A percentile compares a stretch with the other conserved stretches of the same genome.
Conservation (phyloP, 495 filamentous ascomycete genomes). For the Hypoxylon cercidicola region DNA sequence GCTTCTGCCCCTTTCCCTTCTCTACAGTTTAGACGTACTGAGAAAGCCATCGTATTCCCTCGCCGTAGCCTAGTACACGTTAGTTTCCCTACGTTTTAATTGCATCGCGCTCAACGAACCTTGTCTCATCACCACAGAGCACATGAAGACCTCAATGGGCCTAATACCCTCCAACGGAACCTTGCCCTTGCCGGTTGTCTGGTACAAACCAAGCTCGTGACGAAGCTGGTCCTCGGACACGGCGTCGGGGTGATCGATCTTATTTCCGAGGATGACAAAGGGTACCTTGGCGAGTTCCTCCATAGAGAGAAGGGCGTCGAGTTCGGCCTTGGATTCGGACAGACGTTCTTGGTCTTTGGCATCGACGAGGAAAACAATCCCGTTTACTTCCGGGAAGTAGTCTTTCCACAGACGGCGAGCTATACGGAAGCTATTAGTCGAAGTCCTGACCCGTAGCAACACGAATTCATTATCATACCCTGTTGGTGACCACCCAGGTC, state of each 20-base stretch:
- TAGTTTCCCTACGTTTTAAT: slow-evolving; percentile 21
- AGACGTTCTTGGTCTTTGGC: slow-evolving; percentile 96
- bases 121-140: slow-evolving; percentile 97
- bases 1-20: slow-evolving; percentile 4
- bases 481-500: slow-evolving; percentile 98
- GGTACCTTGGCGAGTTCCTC: slow-evolving; percentile 93
- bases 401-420: slow-evolving; percentile 98
- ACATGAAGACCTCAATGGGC: slow-evolving; percentile 99
- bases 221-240: slow-evolving; percentile 94
- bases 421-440: slow-evolving; percentile 46
- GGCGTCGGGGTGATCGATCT: slow-evolving; percentile 97
- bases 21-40: slow-evolving; percentile 71
- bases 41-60: slow-evolving; percentile 81
- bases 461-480: slow-evolving; percentile 64
- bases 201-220: slow-evolving; percentile 88
- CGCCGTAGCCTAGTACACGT: slow-evolving; percentile 68
- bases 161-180: slow-evolving; percentile 93
- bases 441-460: background rate
- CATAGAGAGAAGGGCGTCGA: slow-evolving; percentile 93
- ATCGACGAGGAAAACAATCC: slow-evolving; percentile 97
- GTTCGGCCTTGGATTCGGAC: slow-evolving; percentile 92
- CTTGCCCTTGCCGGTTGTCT: slow-evolving; percentile 98
- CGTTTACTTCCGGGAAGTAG: slow-evolving; percentile 98
- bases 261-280: slow-evolving; percentile 95
- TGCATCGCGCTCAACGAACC: slow-evolving; percentile 61